phyloP scores from a whole-genome alignment of 352 stramenopile species.

The Hyaloperonospora arabidopsidis region DNA sequence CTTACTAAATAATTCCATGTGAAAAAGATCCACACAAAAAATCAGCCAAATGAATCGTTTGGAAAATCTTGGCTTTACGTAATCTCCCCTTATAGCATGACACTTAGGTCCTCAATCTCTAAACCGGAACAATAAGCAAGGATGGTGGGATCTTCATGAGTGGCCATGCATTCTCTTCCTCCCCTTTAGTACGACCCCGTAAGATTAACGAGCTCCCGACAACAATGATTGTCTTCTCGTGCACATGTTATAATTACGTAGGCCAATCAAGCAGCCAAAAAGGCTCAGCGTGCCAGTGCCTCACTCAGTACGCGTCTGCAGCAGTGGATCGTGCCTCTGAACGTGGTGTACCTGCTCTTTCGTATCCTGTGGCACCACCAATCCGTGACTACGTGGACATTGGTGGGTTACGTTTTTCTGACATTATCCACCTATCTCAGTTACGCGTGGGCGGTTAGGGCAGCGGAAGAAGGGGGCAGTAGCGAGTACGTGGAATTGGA shows the following conservation, averaged over 20 bases:
- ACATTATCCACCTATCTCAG: conserved; percentile 60
- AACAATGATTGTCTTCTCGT: too few species aligned
- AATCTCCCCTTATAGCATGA: too few species aligned
- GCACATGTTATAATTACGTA: conserved; percentile 13
- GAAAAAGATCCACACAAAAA: too few species aligned
- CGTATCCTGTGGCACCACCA: conserved; percentile 66
- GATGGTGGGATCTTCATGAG: conserved; percentile 15
- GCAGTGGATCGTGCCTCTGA: conserved; percentile 75
- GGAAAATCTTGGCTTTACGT: too few species aligned
- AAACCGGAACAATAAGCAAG: not conserved
- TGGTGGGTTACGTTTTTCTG: conserved; percentile 62
- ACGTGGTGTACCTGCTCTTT: conserved; percentile 74
- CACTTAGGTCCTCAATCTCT: too few species aligned
- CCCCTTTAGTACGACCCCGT: too few species aligned
- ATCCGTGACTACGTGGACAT: conserved; percentile 60
- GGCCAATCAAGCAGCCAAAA: conserved; percentile 83
- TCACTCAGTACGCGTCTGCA: conserved; percentile 67
- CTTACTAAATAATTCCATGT: too few species aligned
- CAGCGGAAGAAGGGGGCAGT: conserved; percentile 62
- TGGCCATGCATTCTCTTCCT: too few species aligned
- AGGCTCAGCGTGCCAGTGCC: conserved; percentile 58
- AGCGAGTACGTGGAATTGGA: conserved; percentile 50
- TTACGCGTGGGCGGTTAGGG: conserved; percentile 75
- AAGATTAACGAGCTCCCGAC: too few species aligned
- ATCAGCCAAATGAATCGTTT: too few species aligned